Base-by-base conservation (phyloP, 345 rosid genomes). In the Boechera divaricarpa region DNA sequence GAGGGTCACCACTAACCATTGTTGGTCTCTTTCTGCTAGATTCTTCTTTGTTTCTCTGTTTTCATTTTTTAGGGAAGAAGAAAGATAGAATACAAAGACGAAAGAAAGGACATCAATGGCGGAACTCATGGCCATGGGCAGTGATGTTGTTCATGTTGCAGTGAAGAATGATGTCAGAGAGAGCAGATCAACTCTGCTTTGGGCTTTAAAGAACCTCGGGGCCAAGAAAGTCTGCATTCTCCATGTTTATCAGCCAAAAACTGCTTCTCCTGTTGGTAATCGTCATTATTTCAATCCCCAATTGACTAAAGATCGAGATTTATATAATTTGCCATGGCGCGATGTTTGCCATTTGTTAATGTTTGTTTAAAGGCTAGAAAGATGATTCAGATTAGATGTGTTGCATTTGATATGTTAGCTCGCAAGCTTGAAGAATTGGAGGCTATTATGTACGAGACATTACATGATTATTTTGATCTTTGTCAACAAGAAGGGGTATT, bases 91-190 rank as follows among this genome's bases (percentile, higher is more conserved):
- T 28, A 48, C 32, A 49, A 35, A 26, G 67, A 58, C 60, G 28
- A 31, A 69, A 49, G 16, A 60, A 67, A 33, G 74, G 67, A 66
- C 38, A 33, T 44, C 79, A 57, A 78, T 84, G 81, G 82, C 85
- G 18, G 62, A 59, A 52, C 66, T 5, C 44, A 70, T 65, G 65
- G 80, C 6, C 70, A 74, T 67, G 67, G 82, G 71, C 28, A 58
- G 71, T 60, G 83, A 86, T 15, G 82, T 87, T 32, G 82, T 90
- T 21, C 88, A 83, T 70, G 85, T 88, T 71, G 92, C 92, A 2
- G 89, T 90, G 29, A 90, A 89, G 63, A 84, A 72, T 39, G 86
- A 79, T 38, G 67, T 84, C 18, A 80, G 69, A 72, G 82, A 86
- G 57, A 86, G 84, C 77, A 82, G 79, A 79, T 67, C 63, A 63